phyloP scores from a whole-genome alignment of 352 stramenopile genomes.

The Phytopythium mirpurense region DNA sequence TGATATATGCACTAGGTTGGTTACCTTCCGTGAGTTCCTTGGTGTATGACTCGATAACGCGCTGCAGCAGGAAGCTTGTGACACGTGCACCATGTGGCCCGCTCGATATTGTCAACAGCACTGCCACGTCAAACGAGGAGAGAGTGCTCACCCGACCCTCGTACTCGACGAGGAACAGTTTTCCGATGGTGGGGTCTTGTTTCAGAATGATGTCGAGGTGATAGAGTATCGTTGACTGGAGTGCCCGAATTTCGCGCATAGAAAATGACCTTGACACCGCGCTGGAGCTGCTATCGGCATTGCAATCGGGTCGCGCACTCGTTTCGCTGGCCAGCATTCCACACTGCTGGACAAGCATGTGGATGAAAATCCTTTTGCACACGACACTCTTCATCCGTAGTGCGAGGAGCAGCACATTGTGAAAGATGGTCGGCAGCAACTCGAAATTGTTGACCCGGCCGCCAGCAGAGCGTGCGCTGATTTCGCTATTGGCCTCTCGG shows the following conservation, averaged over 20 bases:
- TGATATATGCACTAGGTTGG: no score
- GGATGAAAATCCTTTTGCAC: slow-evolving; percentile 29
- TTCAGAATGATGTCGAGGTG: slow-evolving; percentile 44
- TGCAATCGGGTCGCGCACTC: not conserved
- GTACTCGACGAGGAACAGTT: slow-evolving; percentile 33
- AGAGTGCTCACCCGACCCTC: slow-evolving; percentile 23
- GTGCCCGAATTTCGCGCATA: slow-evolving; percentile 18
- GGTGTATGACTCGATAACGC: slow-evolving; percentile 23
- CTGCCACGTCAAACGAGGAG: slow-evolving; percentile 33
- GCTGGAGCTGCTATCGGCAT: not conserved
- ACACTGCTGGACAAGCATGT: slow-evolving; percentile 32
- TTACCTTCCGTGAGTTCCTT: slow-evolving; percentile 19
- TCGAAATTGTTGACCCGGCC: slow-evolving; percentile 17
- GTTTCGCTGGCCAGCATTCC: slow-evolving; percentile 9
- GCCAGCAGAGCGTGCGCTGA: slow-evolving; percentile 7
- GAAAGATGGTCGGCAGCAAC: slow-evolving; percentile 34
- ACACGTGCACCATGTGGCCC: slow-evolving; percentile 15
- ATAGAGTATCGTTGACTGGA: slow-evolving; percentile 53
- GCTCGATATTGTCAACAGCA: slow-evolving; percentile 31
- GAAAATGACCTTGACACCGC: not conserved
- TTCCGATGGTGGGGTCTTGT: slow-evolving; percentile 32
- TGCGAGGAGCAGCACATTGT: slow-evolving; percentile 35
- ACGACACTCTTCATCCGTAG: slow-evolving; percentile 20
- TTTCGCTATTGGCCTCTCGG: slow-evolving; percentile 24
- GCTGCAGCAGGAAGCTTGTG: slow-evolving; percentile 21